These are phyloP conservation scores for Tulasnella sp. DNA, from an alignment of 768 basidiomycete genomes.

Conservation along the genomic window DNA sequence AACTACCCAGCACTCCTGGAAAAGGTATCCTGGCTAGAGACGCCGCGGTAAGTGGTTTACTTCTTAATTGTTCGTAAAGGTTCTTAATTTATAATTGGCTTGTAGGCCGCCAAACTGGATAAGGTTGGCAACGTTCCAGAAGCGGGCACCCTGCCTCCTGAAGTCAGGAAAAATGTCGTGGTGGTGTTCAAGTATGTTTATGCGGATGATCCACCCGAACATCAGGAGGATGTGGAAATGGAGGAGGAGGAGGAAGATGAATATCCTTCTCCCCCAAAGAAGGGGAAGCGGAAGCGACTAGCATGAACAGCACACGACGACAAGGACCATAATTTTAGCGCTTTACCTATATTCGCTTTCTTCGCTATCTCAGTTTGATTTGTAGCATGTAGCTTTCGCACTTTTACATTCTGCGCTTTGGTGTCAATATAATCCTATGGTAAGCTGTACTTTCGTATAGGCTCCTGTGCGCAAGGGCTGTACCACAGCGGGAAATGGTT, in stretches of 20 bases:
- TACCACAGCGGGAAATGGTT: not conserved
- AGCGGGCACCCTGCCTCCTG: not conserved
- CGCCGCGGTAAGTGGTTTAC: not conserved
- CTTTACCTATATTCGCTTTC: not conserved
- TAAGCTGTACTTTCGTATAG: not conserved
- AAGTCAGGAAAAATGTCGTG: constrained; percentile 9
- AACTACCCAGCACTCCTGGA: not conserved
- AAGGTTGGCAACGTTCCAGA: constrained; percentile 14
- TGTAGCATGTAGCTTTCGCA: not conserved
- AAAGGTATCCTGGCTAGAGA: constrained; percentile 7
- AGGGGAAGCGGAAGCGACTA: constrained; percentile 12
- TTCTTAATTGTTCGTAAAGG: not conserved
- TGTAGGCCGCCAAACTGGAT: constrained; percentile 11
- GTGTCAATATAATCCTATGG: not conserved
- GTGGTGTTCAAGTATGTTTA: constrained; percentile 19
- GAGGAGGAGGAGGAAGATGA: not conserved
- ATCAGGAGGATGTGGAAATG: not conserved
- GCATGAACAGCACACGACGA: not conserved
- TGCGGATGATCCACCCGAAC: constrained; percentile 4
- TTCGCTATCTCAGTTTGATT: not conserved
- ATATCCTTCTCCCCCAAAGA: not conserved
- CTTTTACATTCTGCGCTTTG: not conserved
- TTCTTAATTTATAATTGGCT: not conserved
- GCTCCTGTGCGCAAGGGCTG: not conserved
- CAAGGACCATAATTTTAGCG: not conserved